Conservation (phyloP, 2,329 filamentous ascomycete genomes). For the Ascochyta koolunga region DNA sequence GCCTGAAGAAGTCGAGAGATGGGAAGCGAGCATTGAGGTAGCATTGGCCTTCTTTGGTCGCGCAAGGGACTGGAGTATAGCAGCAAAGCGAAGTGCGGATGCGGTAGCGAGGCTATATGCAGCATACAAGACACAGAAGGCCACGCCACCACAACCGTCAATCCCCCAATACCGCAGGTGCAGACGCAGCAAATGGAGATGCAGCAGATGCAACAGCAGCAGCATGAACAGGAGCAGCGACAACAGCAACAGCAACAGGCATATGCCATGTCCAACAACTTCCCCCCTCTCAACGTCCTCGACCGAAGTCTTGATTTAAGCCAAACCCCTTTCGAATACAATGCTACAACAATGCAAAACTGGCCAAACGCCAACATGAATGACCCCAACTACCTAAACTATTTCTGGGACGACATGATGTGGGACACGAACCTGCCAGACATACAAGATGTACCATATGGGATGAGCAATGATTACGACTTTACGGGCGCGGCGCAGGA, state of each 20-base stretch:
- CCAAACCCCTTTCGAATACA: conserved; percentile 33
- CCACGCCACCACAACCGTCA: conserved; percentile 17
- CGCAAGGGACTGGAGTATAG: conserved; percentile 53
- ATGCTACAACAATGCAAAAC: conserved; percentile 30
- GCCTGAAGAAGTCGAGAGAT: conserved; percentile 49
- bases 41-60: conserved; percentile 52
- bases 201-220: conserved; percentile 12
- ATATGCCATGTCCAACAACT: conserved; percentile 23
- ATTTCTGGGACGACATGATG: conserved; percentile 52
- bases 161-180: conserved; percentile 19
- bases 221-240: neutral
- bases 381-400: conserved; percentile 40
- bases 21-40: conserved; percentile 50
- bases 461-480: conserved; percentile 43
- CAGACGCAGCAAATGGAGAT: no score
- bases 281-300: conserved; percentile 6
- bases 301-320: conserved; percentile 10
- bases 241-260: conserved; percentile 17
- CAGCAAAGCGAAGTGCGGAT: conserved; percentile 52
- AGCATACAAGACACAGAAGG: conserved; percentile 45
- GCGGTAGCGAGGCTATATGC: conserved; percentile 52
- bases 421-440: conserved; percentile 50
- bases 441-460: conserved; percentile 46
- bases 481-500: conserved; percentile 43
- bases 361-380: conserved; percentile 33